Percentiles rank a stretch among this genome's conserved stretches.
Conservation (phyloP, 768 basidiomycete genomes). For the Sporobolomyces roseus region DNA sequence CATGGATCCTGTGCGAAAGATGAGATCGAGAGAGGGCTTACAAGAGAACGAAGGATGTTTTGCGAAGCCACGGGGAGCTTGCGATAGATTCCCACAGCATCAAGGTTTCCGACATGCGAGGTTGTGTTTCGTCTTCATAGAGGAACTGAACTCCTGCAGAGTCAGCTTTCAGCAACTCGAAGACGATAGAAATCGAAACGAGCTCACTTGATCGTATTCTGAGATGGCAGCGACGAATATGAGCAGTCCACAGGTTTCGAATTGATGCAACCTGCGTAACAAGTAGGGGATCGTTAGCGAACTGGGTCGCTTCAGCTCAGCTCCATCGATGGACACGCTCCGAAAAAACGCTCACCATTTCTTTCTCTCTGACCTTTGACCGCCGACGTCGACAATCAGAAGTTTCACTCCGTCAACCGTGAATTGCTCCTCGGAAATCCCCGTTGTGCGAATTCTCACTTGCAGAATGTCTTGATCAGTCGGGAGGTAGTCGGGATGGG, state of each 20-base stretch:
- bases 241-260: conserved; percentile 87
- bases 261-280: conserved; percentile 73
- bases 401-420: conserved; percentile 60
- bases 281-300: no score
- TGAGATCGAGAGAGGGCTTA: no score
- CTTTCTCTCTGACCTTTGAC: conserved; percentile 81
- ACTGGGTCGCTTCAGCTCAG: no score
- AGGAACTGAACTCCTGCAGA: no score
- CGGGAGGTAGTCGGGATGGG: not conserved
- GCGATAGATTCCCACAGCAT: conserved; percentile 63
- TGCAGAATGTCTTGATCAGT: conserved; percentile 87
- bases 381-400: conserved; percentile 76
- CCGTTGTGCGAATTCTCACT: conserved; percentile 90
- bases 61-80: conserved; percentile 69
- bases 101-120: conserved; percentile 93
- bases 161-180: no score
- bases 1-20: no score
- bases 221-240: conserved; percentile 87
- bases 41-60: conserved; percentile 74
- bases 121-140: conserved; percentile 50
- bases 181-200: not conserved
- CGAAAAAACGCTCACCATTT: no score
- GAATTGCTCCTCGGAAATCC: conserved; percentile 94
- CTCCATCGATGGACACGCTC: no score
- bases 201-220: conserved; percentile 56